Evolutionary conservation across 768 basidiomycete genomes (phyloP), one percentile per base, ranked within the genome.

Genomic region (Asterophora parasitica): DNA sequence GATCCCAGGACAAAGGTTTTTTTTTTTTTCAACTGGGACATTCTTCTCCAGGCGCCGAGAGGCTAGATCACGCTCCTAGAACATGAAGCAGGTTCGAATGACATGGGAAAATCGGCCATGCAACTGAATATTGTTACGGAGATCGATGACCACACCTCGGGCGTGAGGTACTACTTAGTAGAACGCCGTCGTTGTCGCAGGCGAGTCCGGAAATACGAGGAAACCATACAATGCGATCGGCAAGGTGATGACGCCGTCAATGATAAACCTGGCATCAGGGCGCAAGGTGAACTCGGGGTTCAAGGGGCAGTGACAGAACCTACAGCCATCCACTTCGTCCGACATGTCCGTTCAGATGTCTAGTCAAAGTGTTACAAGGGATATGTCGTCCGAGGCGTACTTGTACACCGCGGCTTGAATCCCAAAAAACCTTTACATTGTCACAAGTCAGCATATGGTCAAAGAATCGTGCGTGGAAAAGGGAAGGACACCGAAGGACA

Each of bases 151-250:
- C 63, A 37, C 36, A 78, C 83, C 65, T 82, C 75, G 52, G 75
- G 58, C 3, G 74, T 76, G 8, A 88, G 70, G 64, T 84, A 88
- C n/a, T n/a, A n/a, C n/a, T n/a, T n/a, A n/a, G n/a, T n/a, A n/a
- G 46, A 80, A 81, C 1, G 80, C 83, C 19, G 64, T 74, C 2
- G 82, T 85, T 0, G 78, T 82, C 12, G 73, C 67, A 1, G 85
- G 86, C 7, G 82, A 71, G 58, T 86, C 83, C 12, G 87, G 88
- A 60, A 89, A 88, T 28, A 85, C 69, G 23, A 83, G 55, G 58
- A 85, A 87, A 0, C 84, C 84, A 59, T 84, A 85, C 7, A 85
- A 56, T 1, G 85, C 83, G 51, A 88, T 82, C 0, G 84, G 84
- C 12, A 85, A 62, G 4, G 84, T 84, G 42, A 85, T 84, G n/a